Evolutionary conservation across 1,139 yeast genomes (phyloP), one percentile per base, ranked within the genome.

Genomic region (Debaryomyces nepalensis): DNA sequence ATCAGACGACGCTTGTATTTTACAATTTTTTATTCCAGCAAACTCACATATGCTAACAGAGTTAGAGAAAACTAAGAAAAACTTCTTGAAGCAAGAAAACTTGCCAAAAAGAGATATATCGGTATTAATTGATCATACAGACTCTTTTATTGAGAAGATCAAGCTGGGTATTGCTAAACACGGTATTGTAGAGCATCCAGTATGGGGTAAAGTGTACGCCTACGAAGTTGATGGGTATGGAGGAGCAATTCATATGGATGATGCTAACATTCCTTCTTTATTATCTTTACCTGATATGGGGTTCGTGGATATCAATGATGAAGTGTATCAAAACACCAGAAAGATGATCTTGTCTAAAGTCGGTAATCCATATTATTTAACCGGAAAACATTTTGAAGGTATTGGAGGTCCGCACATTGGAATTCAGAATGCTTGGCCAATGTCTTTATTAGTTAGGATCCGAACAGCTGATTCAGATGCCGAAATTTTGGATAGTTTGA

Each of bases 341-440:
- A 76, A 71, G 41, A 86, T 89, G 95, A 70, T 90, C 11, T 68
- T 87, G 23, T 73, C 83, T 3, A 81, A 79, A 47, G 54, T 64
- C 5, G 95, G 95, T 0, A 89, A 89, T 54, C 97, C 97, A 0
- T 89, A 87, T 61, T 89, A 66, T 52, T 66, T 87, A 32, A 62
- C 67, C 36, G 97, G 96, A 0, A 52, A 55, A 4, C 62, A 60
- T 48, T 85, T 88, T 55, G 75, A 77, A 52, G 97, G 97, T 0
- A 75, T 89, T 46, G 97, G 97, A 0, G 96, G 97, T 0, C 97
- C 97, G 0, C 97, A 89, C 59, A 79, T 88, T 33, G 97, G 97
- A 1, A 75, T 86, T 21, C 68, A 73, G 24, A 76, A 82, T 57
- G 95, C 95, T 0, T 89, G 97, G 97, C 97, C 97, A 18, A 86